Evolutionary conservation across 306 rosid genomes (phyloP).

Genomic region (Neltuma alba): DNA sequence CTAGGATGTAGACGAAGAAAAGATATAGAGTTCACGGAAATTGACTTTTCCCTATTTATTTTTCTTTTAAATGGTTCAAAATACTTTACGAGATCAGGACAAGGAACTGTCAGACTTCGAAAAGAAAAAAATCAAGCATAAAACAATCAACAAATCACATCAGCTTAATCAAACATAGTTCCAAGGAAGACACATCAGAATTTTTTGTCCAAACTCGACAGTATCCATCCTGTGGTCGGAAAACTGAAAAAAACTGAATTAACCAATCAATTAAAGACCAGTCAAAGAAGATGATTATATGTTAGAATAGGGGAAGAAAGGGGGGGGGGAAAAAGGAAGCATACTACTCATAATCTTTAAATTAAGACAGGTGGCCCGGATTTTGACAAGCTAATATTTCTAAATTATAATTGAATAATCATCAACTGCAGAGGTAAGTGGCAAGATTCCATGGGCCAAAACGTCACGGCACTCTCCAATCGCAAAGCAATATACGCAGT

Average conservation of each 20-base stretch:
- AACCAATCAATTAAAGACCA: constrained; percentile 43
- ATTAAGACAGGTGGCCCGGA: constrained; percentile 2
- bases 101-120: constrained; percentile 37
- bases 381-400: constrained; percentile 33
- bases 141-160: constrained; percentile 65
- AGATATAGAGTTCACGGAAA: constrained; percentile 34
- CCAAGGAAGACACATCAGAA: constrained; percentile 45
- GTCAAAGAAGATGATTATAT: constrained; percentile 35
- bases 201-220: constrained; percentile 36
- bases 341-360: neutral
- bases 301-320: neutral
- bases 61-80: constrained; percentile 33
- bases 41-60: constrained; percentile 32
- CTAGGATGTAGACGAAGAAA: constrained; percentile 29
- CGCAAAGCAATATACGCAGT: constrained; percentile 21
- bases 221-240: constrained; percentile 39
- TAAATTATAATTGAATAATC: constrained; percentile 36
- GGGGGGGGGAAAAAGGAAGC: neutral
- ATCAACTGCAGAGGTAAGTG: constrained; percentile 25
- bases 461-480: constrained; percentile 27
- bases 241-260: constrained; percentile 46
- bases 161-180: constrained; percentile 56
- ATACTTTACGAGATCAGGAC: constrained; percentile 48
- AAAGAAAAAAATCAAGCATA: constrained; percentile 46
- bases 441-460: constrained; percentile 42